These are phyloP conservation scores for Tarenaya hassleriana DNA, from an alignment of 345 rosid species.

Conservation along the genomic window DNA sequence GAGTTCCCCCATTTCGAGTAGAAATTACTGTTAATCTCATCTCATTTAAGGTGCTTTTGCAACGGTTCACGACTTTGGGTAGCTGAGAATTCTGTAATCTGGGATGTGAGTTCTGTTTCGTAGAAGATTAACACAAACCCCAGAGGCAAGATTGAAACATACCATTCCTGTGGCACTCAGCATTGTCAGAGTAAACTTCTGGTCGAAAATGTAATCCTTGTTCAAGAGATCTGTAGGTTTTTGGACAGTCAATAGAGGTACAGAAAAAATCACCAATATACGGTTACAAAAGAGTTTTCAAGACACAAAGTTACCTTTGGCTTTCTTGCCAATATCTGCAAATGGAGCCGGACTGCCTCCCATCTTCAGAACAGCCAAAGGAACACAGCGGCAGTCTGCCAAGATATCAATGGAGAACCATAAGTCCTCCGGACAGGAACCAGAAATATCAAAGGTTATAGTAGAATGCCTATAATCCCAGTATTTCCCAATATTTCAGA, in stretches of 20 bases:
- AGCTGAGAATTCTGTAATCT: neutral
- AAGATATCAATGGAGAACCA: constrained; percentile 12
- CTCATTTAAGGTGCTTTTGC: neutral
- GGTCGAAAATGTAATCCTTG: constrained; percentile 71
- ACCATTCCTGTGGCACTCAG: constrained; percentile 58
- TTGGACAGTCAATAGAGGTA: constrained; percentile 4
- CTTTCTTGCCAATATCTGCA: constrained; percentile 64
- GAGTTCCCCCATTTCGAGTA: neutral
- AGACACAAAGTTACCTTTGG: constrained; percentile 50
- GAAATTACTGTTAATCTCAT: constrained; percentile 5
- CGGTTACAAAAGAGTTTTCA: constrained; percentile 1
- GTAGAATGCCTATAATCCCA: constrained; percentile 1
- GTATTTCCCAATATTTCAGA: neutral
- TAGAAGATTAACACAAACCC: neutral
- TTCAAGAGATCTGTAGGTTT: constrained; percentile 54
- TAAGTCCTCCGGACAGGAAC: neutral
- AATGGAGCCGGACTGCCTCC: constrained; percentile 67
- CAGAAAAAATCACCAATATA: constrained; percentile 5
- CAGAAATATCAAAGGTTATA: neutral
- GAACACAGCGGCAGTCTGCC: constrained; percentile 20
- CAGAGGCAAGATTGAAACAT: constrained; percentile 20
- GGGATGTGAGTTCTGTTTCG: constrained; percentile 1
- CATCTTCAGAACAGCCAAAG: constrained; percentile 35
- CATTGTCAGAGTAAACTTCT: constrained; percentile 61
- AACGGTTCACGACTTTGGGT: neutral